Evolutionary conservation across 495 filamentous ascomycete genomes (phyloP).

Genomic region (Hyaloscypha variabilis): DNA sequence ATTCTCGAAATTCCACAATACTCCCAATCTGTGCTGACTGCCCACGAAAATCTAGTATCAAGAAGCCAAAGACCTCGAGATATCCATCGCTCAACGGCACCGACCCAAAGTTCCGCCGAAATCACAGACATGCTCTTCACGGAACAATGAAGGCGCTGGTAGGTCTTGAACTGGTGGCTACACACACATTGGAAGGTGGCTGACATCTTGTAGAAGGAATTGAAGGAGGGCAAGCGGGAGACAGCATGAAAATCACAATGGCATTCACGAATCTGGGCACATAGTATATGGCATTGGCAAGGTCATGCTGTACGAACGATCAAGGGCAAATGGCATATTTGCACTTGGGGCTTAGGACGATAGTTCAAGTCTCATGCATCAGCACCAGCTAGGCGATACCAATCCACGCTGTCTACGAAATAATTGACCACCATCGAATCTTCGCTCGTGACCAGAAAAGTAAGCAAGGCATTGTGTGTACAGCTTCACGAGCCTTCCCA

Average conservation of each 20-base stretch:
- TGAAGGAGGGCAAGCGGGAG: slow-evolving; percentile 95
- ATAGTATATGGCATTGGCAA: slow-evolving; percentile 10
- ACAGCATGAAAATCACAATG: slow-evolving; percentile 67
- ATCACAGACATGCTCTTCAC: slow-evolving; percentile 98
- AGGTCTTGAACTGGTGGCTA: not conserved
- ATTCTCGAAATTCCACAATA: not conserved
- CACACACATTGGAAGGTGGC: slow-evolving; percentile 35
- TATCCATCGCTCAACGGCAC: slow-evolving; percentile 98
- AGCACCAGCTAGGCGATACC: slow-evolving; percentile 23
- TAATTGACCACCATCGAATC: slow-evolving; percentile 3
- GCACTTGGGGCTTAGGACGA: slow-evolving; percentile 16
- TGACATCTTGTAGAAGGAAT: slow-evolving; percentile 81
- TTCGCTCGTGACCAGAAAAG: not conserved
- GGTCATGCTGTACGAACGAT: slow-evolving; percentile 24
- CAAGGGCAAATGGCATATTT: slow-evolving; percentile 17
- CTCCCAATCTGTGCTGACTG: slow-evolving; percentile 15
- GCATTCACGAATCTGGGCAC: not conserved
- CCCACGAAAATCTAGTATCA: slow-evolving; percentile 70
- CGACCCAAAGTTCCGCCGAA: slow-evolving; percentile 99
- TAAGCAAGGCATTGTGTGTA: slow-evolving; percentile 99
- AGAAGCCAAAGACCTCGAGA: slow-evolving; percentile 98
- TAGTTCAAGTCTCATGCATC: slow-evolving; percentile 30
- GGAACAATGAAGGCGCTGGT: slow-evolving; percentile 98
- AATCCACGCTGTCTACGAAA: slow-evolving; percentile 14
- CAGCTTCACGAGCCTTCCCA: slow-evolving; percentile 77